Evolutionary conservation across 352 stramenopile species (phyloP), one percentile per base, ranked within the genome.

Genomic region (Pythium oligandrum): DNA sequence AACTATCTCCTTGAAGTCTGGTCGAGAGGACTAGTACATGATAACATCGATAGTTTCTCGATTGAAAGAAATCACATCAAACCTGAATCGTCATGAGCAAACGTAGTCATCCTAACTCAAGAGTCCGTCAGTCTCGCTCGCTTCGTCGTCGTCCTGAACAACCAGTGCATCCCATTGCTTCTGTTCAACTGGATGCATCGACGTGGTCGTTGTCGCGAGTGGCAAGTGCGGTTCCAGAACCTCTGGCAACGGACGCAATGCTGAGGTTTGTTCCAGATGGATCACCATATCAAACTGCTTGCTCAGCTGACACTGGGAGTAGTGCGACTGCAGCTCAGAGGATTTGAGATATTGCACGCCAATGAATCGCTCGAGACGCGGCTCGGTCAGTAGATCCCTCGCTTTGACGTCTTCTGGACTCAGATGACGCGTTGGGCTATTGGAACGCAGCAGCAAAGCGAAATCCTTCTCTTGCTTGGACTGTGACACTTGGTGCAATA

Each of bases 331-430:
- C 10, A 57, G 62, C 47, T 74, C 66, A 5, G 30, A 63, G 2
- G 61, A 40, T 40, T 61, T 61, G 35, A 63, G 26, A 48, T 71
- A 74, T 53, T 70, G 62, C 9, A 74, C 66, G 17, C 66, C 66
- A 6, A 74, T 38, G 33, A 70, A 74, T 11, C 66, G 62, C 53
- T 74, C 61, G 2, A 63, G 47, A 3, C 53, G 66, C 36, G 62
- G 50, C 4, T n/a, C 6, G 30, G 50, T 17, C 53, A 68, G 30
- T 7, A 51, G 17, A 2, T 45, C 10, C 11, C 55, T 34, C 11
- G 57, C 61, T 0, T 5, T 17, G 30, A 30, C 17, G 10, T 57
- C 40, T 35, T 48, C 51, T 2, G 30, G n/a, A 3, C 40, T 36
- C 11, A 44, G 12, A 9, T 11, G 9, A 9, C 48, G 33, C 8